These are phyloP conservation scores for Cladosporium sp. DNA, from an alignment of 2,329 filamentous ascomycete genomes.

Conservation along the genomic window DNA sequence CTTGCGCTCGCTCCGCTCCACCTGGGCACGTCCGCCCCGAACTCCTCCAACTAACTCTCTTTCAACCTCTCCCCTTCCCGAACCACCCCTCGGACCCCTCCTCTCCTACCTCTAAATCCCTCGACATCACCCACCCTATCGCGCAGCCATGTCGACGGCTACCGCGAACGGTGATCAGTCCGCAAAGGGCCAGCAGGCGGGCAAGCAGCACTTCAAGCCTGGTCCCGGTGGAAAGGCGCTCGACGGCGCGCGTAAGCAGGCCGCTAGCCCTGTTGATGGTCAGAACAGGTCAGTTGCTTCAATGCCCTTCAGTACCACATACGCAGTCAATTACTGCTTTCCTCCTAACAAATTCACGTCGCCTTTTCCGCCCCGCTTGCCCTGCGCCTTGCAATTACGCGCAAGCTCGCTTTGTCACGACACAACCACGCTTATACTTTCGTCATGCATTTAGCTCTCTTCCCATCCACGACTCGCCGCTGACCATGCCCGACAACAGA, in stretches of 20 bases:
- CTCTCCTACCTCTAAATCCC: constrained; percentile 4
- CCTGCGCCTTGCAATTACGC: constrained; percentile 1
- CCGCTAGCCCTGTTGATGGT: constrained; percentile 52
- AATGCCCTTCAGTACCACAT: not conserved
- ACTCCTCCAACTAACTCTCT: constrained; percentile 1
- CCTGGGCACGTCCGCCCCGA: not conserved
- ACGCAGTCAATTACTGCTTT: not conserved
- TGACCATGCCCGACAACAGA: constrained; percentile 33
- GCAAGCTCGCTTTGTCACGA: constrained; percentile 2
- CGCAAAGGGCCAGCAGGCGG: constrained; percentile 16
- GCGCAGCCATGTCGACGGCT: constrained; percentile 26
- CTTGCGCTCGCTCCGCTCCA: too few relatives aligned
- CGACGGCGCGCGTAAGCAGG: constrained; percentile 52
- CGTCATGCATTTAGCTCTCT: not conserved
- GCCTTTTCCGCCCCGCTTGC: not conserved
- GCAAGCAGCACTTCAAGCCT: constrained; percentile 46
- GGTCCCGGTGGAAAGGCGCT: constrained; percentile 47
- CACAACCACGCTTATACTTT: not conserved
- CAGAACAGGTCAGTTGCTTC: constrained; percentile 48
- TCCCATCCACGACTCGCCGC: not conserved
- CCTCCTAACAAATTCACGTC: too few relatives aligned
- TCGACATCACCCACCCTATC: constrained; percentile 3
- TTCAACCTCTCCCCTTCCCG: constrained; percentile 3
- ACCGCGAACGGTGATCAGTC: constrained; percentile 26
- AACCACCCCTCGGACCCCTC: not conserved